These are phyloP conservation scores for sunflower (Helianthus annuus) DNA, from an alignment of 129 eudicot genomes.

Conservation along the genomic window HanXRQr2.0-SUNRISE NC_035436.2:12332139-12332638, in stretches of 20 bases:
- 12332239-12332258: neutral
- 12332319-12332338: neutral
- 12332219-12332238: neutral
- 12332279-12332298: constrained; percentile 3
- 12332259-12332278: neutral
- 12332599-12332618: neutral
- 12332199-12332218: neutral
- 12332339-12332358: neutral
- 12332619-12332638: neutral
- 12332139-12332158: neutral
- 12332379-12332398: neutral
- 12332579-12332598: neutral
- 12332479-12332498: constrained; percentile 7
- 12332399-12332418: constrained; percentile 1
- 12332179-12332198: neutral
- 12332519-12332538: neutral
- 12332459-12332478: neutral
- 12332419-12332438: neutral
- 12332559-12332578: neutral
- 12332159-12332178: neutral
- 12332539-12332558: neutral
- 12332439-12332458: neutral
- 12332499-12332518: neutral
- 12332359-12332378: neutral
- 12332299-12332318: neutral